A percentile compares a stretch with the other conserved stretches of the same genome.
phyloP scores from a whole-genome alignment of 371 early-diverging fungal species.

The Apophysomyces elegans region DNA sequence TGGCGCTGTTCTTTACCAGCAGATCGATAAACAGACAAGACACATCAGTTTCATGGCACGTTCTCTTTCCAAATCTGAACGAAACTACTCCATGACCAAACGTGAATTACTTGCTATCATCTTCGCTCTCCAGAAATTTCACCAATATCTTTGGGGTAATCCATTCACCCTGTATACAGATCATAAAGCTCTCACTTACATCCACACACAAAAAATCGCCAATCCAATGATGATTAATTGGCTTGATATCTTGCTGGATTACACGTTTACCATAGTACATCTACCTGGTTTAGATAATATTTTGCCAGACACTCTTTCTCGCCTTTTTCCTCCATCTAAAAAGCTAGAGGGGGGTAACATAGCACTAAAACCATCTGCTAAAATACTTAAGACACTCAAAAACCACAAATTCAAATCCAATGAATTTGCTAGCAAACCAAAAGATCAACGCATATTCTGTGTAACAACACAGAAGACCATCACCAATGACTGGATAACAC shows the following conservation, averaged over 20 bases:
- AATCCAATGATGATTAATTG: conserved; percentile 34
- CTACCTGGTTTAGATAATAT: conserved; percentile 26
- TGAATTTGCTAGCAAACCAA: not conserved
- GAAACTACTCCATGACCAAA: too few relatives aligned
- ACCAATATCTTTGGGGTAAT: too few relatives aligned
- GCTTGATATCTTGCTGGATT: conserved; percentile 28
- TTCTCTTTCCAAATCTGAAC: too few relatives aligned
- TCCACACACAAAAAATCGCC: conserved; percentile 28
- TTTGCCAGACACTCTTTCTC: not conserved
- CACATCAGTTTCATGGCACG: too few relatives aligned
- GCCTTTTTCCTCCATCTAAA: not conserved
- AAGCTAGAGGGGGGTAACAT: not conserved
- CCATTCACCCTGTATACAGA: too few relatives aligned
- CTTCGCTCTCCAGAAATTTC: too few relatives aligned
- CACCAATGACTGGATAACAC: not conserved
- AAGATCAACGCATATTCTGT: not conserved
- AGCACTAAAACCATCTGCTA: not conserved
- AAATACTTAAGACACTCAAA: not conserved
- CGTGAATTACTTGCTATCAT: too few relatives aligned
- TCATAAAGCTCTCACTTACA: conserved; percentile 20
- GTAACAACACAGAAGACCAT: not conserved
- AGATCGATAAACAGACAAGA: too few relatives aligned
- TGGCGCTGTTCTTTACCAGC: too few relatives aligned
- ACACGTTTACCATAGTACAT: conserved; percentile 27
- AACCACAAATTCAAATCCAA: not conserved